phyloP scores from a whole-genome alignment of 139 green algal species.

The Mychonastes homosphaera region DNA sequence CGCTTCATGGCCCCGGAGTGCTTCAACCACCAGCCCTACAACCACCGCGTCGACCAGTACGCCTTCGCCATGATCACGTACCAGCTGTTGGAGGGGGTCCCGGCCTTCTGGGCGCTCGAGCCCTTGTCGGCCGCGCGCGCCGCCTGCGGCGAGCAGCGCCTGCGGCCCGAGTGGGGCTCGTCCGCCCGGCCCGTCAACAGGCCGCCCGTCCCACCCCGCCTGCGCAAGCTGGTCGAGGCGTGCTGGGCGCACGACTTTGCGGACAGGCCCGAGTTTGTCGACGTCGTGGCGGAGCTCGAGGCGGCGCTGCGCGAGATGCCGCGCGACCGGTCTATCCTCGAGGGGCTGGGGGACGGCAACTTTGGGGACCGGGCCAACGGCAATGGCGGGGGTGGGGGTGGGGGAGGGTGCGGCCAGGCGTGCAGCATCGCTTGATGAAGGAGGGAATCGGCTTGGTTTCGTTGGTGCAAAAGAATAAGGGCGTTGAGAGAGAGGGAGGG shows the following conservation, averaged over 20 bases:
- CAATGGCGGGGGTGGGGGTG: no score
- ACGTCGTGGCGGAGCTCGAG: slow-evolving; percentile 29
- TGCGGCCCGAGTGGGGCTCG: slow-evolving; percentile 36
- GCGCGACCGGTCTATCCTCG: no score
- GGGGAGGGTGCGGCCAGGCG: no score
- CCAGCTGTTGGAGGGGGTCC: slow-evolving; percentile 40
- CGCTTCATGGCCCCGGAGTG: slow-evolving; percentile 64
- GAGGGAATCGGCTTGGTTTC: no score
- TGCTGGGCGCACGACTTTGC: slow-evolving; percentile 51
- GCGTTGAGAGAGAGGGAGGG: no score
- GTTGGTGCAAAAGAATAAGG: no score
- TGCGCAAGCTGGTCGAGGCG: slow-evolving; percentile 38
- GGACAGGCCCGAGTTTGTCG: slow-evolving; percentile 34
- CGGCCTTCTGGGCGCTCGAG: slow-evolving; percentile 49
- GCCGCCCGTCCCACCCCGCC: not conserved
- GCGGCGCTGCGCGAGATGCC: slow-evolving; percentile 1
- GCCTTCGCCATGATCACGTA: slow-evolving; percentile 44
- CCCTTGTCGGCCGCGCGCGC: slow-evolving; percentile 37
- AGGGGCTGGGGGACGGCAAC: no score
- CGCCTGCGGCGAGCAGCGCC: slow-evolving; percentile 31
- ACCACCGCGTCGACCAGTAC: slow-evolving; percentile 70
- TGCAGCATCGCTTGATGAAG: no score
- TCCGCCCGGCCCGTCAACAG: not conserved
- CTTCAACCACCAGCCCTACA: slow-evolving; percentile 62
- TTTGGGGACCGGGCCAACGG: no score